Base-by-base conservation (phyloP, 768 basidiomycete genomes). In the Pisolithus microcarpus region DNA sequence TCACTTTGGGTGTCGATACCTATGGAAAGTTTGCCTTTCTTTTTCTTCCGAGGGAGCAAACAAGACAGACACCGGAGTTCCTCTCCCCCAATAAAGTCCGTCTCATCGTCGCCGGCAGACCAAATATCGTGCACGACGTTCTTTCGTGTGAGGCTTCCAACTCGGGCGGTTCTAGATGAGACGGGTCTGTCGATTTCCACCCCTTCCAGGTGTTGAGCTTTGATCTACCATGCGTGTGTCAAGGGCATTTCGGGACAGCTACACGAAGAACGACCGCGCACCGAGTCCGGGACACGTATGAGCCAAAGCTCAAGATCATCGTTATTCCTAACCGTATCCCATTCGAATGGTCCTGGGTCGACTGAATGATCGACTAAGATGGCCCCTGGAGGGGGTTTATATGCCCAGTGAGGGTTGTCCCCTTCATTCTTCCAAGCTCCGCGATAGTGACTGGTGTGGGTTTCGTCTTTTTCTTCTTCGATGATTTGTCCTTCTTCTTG, bases 291-390 rank as follows among this genome's bases (percentile, higher is more conserved):
- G 15, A 81, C 76, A 10, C 87, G 77, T 34, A 89, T 75, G 11
- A 87, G 66, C 79, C 85, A 88, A 8, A 90, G 57, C 56, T 90
- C 86, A 9, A 79, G 58, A 52, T 87, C 77, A 0, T 70, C 64
- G 24, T 83, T 74, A 46, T 76, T 65, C 10, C 77, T 72, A 5
- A 90, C 53, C 6, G 70, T 65, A 51, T 84, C 83, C 85, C 85
- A 89, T 57, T 87, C 86, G 57, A 85, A 85, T 3, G 74, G 71
- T 1, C 72, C 70, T 2, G 7, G 53, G 51, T 83, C 77, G 13
- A 69, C 66, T 21, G 65, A 56, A 51, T 75, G 66, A 44, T 80
- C 72, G n/a, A 84, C 60, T 15, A 75, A 61, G 7, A 69, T 65
- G n/a, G 74, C 68, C 7, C 77, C 82, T 1, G 65, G 52, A 7